These are phyloP conservation scores for Lactarius evosmus DNA, from an alignment of 768 basidiomycete genomes.

Conservation along the genomic window DNA sequence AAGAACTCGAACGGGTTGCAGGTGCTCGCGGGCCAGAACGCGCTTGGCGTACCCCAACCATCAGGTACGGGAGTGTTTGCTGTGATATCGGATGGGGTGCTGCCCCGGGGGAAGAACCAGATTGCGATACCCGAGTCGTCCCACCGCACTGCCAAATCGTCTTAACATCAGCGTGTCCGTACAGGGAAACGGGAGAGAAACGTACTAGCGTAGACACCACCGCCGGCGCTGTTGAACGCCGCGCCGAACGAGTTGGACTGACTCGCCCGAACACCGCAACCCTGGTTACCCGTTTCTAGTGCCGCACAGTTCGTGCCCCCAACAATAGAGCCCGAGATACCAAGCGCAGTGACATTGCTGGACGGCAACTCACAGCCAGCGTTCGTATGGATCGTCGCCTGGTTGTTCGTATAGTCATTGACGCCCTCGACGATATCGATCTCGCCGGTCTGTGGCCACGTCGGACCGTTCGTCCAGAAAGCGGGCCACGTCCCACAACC, in stretches of 20 bases:
- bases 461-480: constrained; percentile 47
- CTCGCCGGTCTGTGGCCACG: constrained; percentile 68
- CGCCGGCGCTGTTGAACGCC: constrained; percentile 80
- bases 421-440: constrained; percentile 87
- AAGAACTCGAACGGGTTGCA: constrained; percentile 83
- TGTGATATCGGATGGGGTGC: constrained; percentile 74
- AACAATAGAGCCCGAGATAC: constrained; percentile 62
- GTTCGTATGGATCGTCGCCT: constrained; percentile 78
- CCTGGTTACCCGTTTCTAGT: constrained; percentile 64
- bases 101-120: constrained; percentile 75
- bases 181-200: constrained; percentile 26
- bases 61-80: constrained; percentile 70
- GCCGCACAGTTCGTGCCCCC: constrained; percentile 72
- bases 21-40: constrained; percentile 68
- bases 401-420: constrained; percentile 74
- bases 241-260: constrained; percentile 69
- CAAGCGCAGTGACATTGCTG: constrained; percentile 44
- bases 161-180: constrained; percentile 12
- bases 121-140: constrained; percentile 69
- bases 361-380: constrained; percentile 64
- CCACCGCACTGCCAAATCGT: constrained; percentile 60
- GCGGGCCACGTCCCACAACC: constrained; percentile 86
- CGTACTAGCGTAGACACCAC: constrained; percentile 89
- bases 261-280: constrained; percentile 73
- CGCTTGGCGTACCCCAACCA: constrained; percentile 74